phyloP scores from a whole-genome alignment of 2,329 filamentous ascomycete genomes.

The Alternaria panax region DNA sequence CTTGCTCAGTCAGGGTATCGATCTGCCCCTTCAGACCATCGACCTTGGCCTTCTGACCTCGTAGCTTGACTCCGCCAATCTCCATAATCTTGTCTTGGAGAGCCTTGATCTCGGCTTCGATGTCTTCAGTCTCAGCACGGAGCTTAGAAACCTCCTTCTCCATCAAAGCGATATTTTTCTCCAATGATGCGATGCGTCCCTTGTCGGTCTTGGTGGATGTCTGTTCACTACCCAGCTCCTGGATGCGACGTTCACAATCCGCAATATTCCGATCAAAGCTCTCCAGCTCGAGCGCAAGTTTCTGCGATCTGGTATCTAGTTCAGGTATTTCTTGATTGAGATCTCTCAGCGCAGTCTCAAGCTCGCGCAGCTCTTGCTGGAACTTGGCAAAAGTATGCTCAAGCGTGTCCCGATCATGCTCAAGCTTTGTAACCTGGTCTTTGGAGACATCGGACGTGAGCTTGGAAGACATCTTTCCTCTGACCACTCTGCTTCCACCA shows the following conservation, averaged over 20 bases:
- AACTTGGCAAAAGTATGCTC: conserved; percentile 85
- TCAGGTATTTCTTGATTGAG: conserved; percentile 81
- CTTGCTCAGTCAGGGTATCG: conserved; percentile 77
- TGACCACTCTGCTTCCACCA: conserved; percentile 88
- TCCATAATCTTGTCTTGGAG: conserved; percentile 99
- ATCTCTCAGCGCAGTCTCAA: conserved; percentile 75
- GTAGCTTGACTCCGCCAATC: conserved; percentile 90
- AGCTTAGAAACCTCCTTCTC: conserved; percentile 82
- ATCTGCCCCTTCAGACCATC: conserved; percentile 86
- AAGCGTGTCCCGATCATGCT: conserved; percentile 82
- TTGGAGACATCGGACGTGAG: conserved; percentile 85
- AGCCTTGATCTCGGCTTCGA: conserved; percentile 90
- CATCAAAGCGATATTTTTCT: conserved; percentile 78
- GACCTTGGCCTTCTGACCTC: conserved; percentile 88
- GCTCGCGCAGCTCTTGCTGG: conserved; percentile 81
- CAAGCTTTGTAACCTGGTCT: conserved; percentile 87
- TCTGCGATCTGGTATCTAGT: conserved; percentile 89
- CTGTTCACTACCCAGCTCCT: conserved; percentile 83
- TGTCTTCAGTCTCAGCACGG: conserved; percentile 81
- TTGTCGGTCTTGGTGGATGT: conserved; percentile 83
- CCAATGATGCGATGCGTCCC: conserved; percentile 71
- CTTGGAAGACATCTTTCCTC: conserved; percentile 96
- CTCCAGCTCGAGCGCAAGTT: conserved; percentile 85
- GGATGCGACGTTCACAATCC: conserved; percentile 83
- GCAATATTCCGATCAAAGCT: conserved; percentile 83